These are phyloP conservation scores for Camellia granthamiana DNA, from an alignment of 148 eudicot species.

Conservation along the genomic window DNA sequence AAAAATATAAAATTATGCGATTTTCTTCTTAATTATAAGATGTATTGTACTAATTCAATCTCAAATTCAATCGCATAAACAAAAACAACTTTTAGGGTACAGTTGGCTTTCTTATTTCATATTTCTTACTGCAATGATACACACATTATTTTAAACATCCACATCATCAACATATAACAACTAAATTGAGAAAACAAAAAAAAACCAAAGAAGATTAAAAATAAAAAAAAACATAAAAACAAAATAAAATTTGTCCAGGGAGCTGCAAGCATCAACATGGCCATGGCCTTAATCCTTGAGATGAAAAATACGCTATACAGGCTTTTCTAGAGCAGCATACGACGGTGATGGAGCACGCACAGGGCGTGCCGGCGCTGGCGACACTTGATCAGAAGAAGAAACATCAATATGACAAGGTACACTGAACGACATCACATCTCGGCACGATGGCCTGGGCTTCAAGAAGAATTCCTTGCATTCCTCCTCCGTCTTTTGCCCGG, in stretches of 20 bases:
- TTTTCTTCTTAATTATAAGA: too few species aligned
- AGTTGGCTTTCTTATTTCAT: too few species aligned
- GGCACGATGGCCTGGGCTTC: conserved; percentile 23
- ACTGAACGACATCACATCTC: conserved; percentile 3
- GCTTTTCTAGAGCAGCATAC: conserved; percentile 17
- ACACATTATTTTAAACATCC: too few species aligned
- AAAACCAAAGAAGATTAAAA: not conserved
- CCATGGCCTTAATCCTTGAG: not conserved
- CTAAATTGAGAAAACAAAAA: not conserved
- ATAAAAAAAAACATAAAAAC: not conserved
- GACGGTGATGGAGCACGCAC: conserved; percentile 3
- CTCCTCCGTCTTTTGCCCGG: conserved; percentile 18
- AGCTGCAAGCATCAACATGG: not conserved
- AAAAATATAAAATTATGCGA: too few species aligned
- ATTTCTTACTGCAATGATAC: too few species aligned
- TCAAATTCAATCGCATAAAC: too few species aligned
- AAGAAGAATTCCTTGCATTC: conserved; percentile 32
- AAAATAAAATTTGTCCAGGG: not conserved
- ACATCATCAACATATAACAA: too few species aligned
- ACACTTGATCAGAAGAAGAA: not conserved
- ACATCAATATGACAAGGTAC: conserved; percentile 29
- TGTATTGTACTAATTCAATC: too few species aligned
- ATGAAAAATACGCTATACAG: not conserved
- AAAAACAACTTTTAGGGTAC: too few species aligned
- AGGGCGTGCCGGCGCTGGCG: not conserved